Conservation (phyloP, 768 basidiomycete genomes). For the Mrakia hoshinonis region DNA sequence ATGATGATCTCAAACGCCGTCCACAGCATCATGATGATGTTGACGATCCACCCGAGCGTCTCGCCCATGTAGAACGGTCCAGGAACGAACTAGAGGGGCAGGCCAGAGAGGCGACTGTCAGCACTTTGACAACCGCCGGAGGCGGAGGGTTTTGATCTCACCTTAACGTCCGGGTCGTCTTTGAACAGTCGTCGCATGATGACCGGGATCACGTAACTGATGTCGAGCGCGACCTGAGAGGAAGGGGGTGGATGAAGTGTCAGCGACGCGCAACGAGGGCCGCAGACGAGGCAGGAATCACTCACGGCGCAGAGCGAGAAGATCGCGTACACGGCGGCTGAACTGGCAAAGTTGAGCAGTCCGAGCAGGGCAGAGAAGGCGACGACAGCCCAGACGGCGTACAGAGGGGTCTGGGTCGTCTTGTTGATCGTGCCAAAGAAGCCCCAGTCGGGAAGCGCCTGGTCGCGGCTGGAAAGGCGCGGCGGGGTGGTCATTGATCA, state of each 20-base stretch:
- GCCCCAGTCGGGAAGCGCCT: conserved; percentile 66
- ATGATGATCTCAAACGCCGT: conserved; percentile 30
- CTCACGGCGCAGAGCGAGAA: conserved; percentile 61
- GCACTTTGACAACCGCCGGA: too few species aligned
- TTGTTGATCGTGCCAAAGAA: conserved; percentile 62
- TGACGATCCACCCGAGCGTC: conserved; percentile 13
- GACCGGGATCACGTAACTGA: conserved; percentile 76
- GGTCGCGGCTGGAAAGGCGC: conserved; percentile 33
- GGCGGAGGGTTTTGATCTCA: neutral
- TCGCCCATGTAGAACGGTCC: conserved; percentile 60
- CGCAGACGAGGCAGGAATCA: too few species aligned
- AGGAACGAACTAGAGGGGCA: conserved; percentile 62
- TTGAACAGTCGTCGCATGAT: conserved; percentile 57
- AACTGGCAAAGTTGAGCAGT: conserved; percentile 65
- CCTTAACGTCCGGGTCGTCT: conserved; percentile 62
- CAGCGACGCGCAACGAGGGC: too few species aligned
- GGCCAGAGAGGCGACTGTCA: too few species aligned
- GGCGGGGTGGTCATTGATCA: too few species aligned
- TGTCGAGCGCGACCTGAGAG: conserved; percentile 10
- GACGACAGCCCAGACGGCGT: conserved; percentile 66
- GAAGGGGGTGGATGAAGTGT: too few species aligned
- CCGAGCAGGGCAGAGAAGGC: conserved; percentile 52
- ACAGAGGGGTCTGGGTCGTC: conserved; percentile 63
- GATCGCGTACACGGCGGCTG: conserved; percentile 64
- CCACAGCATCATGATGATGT: conserved; percentile 49